Conservation (phyloP, 2,329 filamentous ascomycete genomes). For the Aspergillus awamori region DNA sequence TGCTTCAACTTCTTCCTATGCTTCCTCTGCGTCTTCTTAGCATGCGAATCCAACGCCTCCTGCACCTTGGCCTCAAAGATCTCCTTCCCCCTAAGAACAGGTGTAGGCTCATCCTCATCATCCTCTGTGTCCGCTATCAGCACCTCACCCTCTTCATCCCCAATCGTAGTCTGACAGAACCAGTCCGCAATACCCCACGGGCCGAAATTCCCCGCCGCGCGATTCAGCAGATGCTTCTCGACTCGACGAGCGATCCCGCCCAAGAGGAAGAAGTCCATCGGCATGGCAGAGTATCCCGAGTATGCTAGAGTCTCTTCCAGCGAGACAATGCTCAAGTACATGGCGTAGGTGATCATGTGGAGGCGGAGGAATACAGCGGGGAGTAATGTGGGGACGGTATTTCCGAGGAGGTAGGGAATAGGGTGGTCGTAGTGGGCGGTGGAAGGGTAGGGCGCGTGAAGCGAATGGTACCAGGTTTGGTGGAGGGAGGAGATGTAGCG, state of each 20-base stretch:
- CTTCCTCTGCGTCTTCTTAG: slow-evolving; percentile 26
- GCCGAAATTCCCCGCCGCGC: slow-evolving; percentile 50
- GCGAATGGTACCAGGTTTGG: slow-evolving; percentile 58
- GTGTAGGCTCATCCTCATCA: neutral
- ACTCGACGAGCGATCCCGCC: slow-evolving; percentile 60
- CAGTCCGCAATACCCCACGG: slow-evolving; percentile 52
- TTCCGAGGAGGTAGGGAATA: slow-evolving; percentile 54
- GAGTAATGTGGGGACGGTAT: slow-evolving; percentile 60
- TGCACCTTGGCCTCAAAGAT: slow-evolving; percentile 37
- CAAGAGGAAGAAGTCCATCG: slow-evolving; percentile 58
- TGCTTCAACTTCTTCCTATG: slow-evolving; percentile 18
- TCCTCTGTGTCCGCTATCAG: neutral
- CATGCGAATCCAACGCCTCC: slow-evolving; percentile 35
- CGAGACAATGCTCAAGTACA: slow-evolving; percentile 58
- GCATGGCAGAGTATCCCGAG: slow-evolving; percentile 62
- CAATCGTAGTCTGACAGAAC: slow-evolving; percentile 44
- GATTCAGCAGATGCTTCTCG: slow-evolving; percentile 57
- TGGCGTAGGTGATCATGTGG: slow-evolving; percentile 62
- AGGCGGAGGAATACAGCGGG: slow-evolving; percentile 61
- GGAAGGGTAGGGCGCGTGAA: slow-evolving; percentile 58
- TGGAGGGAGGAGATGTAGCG: slow-evolving; percentile 57
- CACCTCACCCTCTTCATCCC: slow-evolving; percentile 55
- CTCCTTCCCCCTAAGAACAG: slow-evolving; percentile 20
- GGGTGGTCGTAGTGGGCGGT: slow-evolving; percentile 65
- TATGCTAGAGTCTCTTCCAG: slow-evolving; percentile 63